Base-by-base conservation (phyloP, 495 filamentous ascomycete genomes). In the Aspergillus affinis region DNA sequence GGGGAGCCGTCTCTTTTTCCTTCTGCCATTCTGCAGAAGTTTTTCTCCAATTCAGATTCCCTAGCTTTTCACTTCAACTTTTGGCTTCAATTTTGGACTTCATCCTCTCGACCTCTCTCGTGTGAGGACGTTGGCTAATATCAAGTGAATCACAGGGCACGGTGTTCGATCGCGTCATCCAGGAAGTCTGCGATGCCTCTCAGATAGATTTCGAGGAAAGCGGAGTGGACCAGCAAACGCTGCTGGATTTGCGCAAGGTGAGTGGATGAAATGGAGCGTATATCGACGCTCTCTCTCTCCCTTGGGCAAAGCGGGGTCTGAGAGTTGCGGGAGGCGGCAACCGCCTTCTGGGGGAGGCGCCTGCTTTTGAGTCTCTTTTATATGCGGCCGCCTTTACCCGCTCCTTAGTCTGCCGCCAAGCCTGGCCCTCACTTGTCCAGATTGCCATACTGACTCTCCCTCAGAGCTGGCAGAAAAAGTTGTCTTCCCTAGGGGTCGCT, bases 181-280 rank as follows among this genome's bases (percentile, higher is more conserved):
- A 90, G 59, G 93, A 94, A 72, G 92, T 98, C 60, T 87, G 96
- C 70, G 85, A 90, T 60, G 83, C 84, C 56, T 96, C 92, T 68
- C 84, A 90, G 73, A 88, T 93, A 67, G 93, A 97, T 73, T 98
- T 99, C 75, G 95, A 99, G 74, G 94, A 98, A 72, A 89, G 88
- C 67, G 95, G 95, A 63, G 90, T 98, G 60, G 91, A 94, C 59
- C 89, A 90, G 70, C 77, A 84, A 63, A 90, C 91, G 50, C 80
- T 99, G 65, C 81, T 90, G 61, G 91, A 96, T 69, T 79, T 99
- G 82, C 86, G 82, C 72, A 81, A 85, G 81, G 93, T 98, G 72
- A 85, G 86, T 79, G 61, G 10, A 27, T 41, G 26, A 41, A 27
- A 23, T 26, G 23, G 23, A 26, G 23, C 23, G 23, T 26, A 26